Base-by-base conservation (phyloP, 176 grass and related monocot genomes). In the Metroxylon sagu region DNA sequence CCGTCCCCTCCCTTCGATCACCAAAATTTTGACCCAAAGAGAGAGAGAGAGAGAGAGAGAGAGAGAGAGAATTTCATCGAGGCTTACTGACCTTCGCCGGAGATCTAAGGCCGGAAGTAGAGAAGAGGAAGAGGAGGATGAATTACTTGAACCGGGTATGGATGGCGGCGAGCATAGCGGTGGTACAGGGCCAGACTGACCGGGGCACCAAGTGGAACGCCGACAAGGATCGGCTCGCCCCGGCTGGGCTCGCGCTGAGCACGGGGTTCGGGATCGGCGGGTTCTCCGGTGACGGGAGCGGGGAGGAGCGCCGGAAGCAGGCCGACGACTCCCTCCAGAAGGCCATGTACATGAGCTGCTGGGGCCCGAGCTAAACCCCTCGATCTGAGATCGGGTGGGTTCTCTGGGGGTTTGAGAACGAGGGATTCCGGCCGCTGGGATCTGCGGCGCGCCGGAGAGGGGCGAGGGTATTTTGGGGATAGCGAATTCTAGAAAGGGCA, bases 291-390 rank as follows among this genome's bases (percentile, higher is more conserved):
- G 61, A 28, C 70, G 61, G 0, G 78, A 68, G 17, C 53, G 3
- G 29, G 16, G 78, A n/a, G 53, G 57, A 58, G 12, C 52, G 65
- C 52, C 17, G 29, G 28, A 31, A 68, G 4, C 19, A 26, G 25
- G 16, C 64, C 16, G 57, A 63, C 16, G 78, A 81, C 2, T 75
- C 78, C 53, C 50, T 81, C 26, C 71, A 54, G 25, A 67, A 75
- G 48, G 78, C 66, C 35, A 81, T 81, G 78, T 81, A 71, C 26
- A 39, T 81, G 23, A 81, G 71, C 62, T 81, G 78, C 59, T 81
- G 78, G 78, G 68, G 62, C 14, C 71, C 71, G 15, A 75, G 53
- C 60, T 81, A 59, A 31, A 18, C 3, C 18, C 7, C 12, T 3
- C 8, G 35, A 43, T 43, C 35, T 7, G 35, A 43, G 35, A 43